Evolutionary conservation across 441 rosid species (phyloP).

Genomic region (Jatropha podagrica): DNA sequence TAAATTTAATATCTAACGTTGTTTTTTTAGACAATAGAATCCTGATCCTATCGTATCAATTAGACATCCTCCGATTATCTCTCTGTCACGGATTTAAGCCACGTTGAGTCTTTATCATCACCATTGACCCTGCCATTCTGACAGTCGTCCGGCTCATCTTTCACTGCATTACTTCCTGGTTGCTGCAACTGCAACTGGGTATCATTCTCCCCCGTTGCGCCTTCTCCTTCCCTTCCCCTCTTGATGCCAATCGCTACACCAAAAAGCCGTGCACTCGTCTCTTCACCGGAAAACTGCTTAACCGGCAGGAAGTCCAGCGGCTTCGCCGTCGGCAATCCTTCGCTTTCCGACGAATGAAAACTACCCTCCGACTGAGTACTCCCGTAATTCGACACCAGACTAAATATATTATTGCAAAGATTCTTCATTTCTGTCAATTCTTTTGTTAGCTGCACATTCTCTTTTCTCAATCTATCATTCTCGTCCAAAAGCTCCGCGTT

Average conservation of each 20-base stretch:
- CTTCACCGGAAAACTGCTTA: conserved; percentile 23
- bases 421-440: conserved; percentile 67
- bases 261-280: conserved; percentile 57
- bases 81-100: conserved; percentile 41
- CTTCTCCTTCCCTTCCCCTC: conserved; percentile 55
- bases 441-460: conserved; percentile 57
- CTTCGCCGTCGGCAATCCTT: conserved; percentile 31
- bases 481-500: conserved; percentile 75
- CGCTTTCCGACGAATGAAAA: conserved; percentile 19
- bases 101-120: conserved; percentile 33
- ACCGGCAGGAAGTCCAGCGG: conserved; percentile 42
- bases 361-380: conserved; percentile 28
- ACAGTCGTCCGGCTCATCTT: conserved; percentile 44
- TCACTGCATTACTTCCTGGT: conserved; percentile 33
- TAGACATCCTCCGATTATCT: conserved; percentile 48
- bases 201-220: conserved; percentile 17
- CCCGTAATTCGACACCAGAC: conserved; percentile 57
- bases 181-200: conserved; percentile 35
- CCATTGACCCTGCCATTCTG: conserved; percentile 20
- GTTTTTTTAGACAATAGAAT: not conserved
- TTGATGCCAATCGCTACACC: conserved; percentile 83
- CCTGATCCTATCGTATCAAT: conserved; percentile 25
- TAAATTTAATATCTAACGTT: not conserved
- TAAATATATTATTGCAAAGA: conserved; percentile 57
- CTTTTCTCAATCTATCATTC: conserved; percentile 79